phyloP scores from a whole-genome alignment of 768 basidiomycete species.

The Dentipellis fragilis region DNA sequence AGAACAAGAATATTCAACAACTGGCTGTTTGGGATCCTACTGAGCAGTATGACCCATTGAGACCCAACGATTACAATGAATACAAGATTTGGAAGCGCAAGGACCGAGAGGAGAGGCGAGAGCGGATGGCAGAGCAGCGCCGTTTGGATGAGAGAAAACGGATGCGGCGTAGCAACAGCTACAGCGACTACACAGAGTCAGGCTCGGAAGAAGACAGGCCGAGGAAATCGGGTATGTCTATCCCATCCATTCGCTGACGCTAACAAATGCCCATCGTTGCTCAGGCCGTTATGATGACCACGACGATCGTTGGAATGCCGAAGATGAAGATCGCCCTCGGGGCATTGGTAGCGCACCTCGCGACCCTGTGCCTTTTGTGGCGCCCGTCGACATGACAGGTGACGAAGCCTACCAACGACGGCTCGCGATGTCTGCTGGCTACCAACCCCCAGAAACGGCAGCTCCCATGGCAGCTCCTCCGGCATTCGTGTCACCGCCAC shows the following conservation, averaged over 20 bases:
- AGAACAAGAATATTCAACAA: conserved; percentile 54
- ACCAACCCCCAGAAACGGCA: conserved; percentile 9
- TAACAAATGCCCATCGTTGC: conserved; percentile 4
- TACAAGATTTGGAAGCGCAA: conserved; percentile 75
- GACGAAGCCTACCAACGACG: conserved; percentile 75
- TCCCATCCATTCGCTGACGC: neutral
- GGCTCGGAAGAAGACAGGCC: conserved; percentile 57
- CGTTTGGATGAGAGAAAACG: conserved; percentile 44
- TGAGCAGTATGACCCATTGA: conserved; percentile 71
- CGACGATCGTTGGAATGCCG: conserved; percentile 41
- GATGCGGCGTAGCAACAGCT: conserved; percentile 36
- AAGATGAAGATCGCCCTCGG: conserved; percentile 36
- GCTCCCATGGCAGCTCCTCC: neutral
- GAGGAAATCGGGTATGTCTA: conserved; percentile 53
- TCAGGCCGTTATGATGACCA: conserved; percentile 33
- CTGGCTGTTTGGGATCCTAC: conserved; percentile 63
- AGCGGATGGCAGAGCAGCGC: conserved; percentile 31
- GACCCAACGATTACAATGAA: conserved; percentile 85
- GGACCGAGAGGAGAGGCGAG: conserved; percentile 65
- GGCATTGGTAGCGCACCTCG: conserved; percentile 16
- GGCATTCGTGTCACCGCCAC: neutral
- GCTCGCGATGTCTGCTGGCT: conserved; percentile 50
- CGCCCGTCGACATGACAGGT: conserved; percentile 47
- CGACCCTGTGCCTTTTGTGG: conserved; percentile 22
- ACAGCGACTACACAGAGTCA: conserved; percentile 57